Conservation (phyloP, 164 flowering plant species). For the Malania oleifera region DNA sequence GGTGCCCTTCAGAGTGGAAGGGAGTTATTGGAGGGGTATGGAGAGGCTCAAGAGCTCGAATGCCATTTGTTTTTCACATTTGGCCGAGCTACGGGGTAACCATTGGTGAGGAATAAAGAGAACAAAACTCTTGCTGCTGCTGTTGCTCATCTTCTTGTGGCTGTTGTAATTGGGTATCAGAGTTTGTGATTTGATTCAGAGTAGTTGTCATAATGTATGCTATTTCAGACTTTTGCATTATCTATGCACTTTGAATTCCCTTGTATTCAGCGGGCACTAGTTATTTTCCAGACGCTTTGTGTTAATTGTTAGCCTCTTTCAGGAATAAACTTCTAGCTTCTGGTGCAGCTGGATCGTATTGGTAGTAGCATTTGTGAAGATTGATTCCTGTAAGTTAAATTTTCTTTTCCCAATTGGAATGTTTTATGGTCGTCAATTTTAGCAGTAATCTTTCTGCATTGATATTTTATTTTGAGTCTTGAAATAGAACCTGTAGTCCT, state of each 20-base stretch:
- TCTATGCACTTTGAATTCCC: conserved; percentile 12
- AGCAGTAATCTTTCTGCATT: too few relatives aligned
- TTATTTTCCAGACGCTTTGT: conserved; percentile 7
- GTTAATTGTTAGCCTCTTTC: neutral
- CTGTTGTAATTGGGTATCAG: conserved; percentile 8
- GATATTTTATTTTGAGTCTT: too few relatives aligned
- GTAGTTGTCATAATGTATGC: conserved; percentile 16
- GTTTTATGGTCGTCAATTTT: too few relatives aligned
- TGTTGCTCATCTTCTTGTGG: conserved; percentile 5
- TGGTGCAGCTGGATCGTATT: neutral
- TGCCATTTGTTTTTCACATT: conserved; percentile 27
- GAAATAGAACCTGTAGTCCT: too few relatives aligned
- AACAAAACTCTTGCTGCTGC: conserved; percentile 13
- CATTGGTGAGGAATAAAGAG: conserved; percentile 18
- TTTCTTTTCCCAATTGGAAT: too few relatives aligned
- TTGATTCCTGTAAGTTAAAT: too few relatives aligned
- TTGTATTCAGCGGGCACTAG: conserved; percentile 8
- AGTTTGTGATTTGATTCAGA: conserved; percentile 4
- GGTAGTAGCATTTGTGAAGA: too few relatives aligned
- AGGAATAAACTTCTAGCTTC: conserved; percentile 15
- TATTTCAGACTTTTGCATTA: conserved; percentile 21
- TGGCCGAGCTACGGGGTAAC: conserved; percentile 23
- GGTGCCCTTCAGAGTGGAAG: conserved; percentile 9
- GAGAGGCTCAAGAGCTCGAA: conserved; percentile 22
- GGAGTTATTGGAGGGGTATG: conserved; percentile 10